A percentile compares a stretch with the other conserved stretches of the same genome.
Evolutionary conservation across 2,329 filamentous ascomycete genomes (phyloP).

Genomic region (Diplodia seriata): DNA sequence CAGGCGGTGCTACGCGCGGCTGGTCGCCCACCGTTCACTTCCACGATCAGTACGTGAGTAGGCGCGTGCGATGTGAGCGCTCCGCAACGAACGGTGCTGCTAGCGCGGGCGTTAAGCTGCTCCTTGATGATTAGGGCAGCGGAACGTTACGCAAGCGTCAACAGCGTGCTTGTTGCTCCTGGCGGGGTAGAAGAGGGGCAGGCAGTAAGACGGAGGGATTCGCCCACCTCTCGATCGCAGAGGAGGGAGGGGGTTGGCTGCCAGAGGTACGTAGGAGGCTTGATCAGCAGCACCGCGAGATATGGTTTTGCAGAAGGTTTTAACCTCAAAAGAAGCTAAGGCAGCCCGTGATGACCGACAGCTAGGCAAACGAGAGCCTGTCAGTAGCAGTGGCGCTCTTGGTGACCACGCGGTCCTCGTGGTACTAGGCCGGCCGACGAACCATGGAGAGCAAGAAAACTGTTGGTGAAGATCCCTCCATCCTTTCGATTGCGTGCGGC

Average conservation of each 20-base stretch:
- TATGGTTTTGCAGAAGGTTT: conserved; percentile 25
- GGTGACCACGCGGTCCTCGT: conserved; percentile 10
- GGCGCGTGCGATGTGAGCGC: conserved; percentile 1
- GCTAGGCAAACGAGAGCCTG: neutral
- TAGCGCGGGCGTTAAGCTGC: neutral
- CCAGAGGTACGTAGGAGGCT: conserved; percentile 16
- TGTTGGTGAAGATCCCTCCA: neutral
- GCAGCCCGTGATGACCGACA: conserved; percentile 1
- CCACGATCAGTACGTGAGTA: neutral
- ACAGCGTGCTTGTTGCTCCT: neutral
- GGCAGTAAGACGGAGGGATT: conserved; percentile 25
- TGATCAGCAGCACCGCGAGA: conserved; percentile 11
- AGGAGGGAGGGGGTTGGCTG: neutral
- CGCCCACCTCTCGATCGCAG: neutral
- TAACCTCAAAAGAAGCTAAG: conserved; percentile 26
- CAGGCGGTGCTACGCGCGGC: conserved; percentile 16
- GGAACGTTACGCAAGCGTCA: conserved; percentile 15
- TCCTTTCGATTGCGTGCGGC: neutral
- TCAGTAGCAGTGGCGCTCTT: conserved; percentile 8
- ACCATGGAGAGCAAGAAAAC: neutral
- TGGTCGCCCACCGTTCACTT: neutral
- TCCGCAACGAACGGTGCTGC: neutral
- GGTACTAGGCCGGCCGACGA: neutral
- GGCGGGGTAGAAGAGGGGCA: conserved; percentile 17
- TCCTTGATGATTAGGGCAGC: conserved; percentile 8